Evolutionary conservation across 768 basidiomycete genomes (phyloP).

Genomic region (Dendrothele bispora): DNA sequence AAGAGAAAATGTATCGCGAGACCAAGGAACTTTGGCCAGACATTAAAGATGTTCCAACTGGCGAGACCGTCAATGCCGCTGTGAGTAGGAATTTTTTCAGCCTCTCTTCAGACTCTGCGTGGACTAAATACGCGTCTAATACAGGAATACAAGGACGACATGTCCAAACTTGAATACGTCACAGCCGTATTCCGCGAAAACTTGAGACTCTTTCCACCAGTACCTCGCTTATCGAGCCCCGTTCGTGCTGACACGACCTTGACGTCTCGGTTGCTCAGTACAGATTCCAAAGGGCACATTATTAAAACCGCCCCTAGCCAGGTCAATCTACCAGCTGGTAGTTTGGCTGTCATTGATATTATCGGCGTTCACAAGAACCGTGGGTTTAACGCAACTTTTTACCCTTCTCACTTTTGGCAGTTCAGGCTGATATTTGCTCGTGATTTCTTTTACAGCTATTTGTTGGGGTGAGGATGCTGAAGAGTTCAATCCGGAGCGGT

Average conservation of each 20-base stretch:
- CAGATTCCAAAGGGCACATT: constrained; percentile 20
- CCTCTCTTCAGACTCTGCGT: too few relatives aligned
- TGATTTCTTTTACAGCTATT: constrained; percentile 29
- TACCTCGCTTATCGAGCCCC: constrained; percentile 33
- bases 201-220: constrained; percentile 41
- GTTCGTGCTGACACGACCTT: constrained; percentile 35
- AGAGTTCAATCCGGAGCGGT: constrained; percentile 49
- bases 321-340: constrained; percentile 39
- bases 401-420: background rate
- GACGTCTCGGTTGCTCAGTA: constrained; percentile 32
- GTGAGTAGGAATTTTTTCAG: constrained; percentile 23
- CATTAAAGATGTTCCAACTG: constrained; percentile 26
- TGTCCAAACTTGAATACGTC: constrained; percentile 39
- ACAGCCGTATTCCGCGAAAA: constrained; percentile 45
- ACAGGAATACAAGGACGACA: constrained; percentile 41
- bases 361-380: constrained; percentile 45
- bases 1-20: constrained; percentile 46
- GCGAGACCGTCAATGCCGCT: constrained; percentile 15
- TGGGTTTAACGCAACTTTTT: too few relatives aligned
- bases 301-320: constrained; percentile 26
- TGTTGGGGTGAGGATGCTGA: constrained; percentile 48
- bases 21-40: constrained; percentile 38
- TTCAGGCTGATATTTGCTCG: background rate
- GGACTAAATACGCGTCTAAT: too few relatives aligned
- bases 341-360: constrained; percentile 39